These are phyloP conservation scores for Globisporangium mamillatum DNA, from an alignment of 352 stramenopile genomes.

Conservation along the genomic window DNA sequence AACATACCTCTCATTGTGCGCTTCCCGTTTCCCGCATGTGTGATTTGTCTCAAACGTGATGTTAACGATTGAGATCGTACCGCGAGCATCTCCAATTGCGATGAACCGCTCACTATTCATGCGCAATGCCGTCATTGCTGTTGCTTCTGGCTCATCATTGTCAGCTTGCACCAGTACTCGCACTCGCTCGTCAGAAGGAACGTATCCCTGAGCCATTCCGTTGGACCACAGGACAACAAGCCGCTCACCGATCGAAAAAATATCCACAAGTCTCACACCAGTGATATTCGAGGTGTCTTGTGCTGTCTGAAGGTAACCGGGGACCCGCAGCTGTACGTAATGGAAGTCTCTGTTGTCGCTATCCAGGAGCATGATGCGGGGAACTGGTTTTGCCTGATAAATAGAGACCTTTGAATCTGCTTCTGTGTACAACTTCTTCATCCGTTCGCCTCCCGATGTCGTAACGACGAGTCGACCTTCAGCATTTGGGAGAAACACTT, in stretches of 20 bases:
- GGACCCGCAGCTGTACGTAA: slow-evolving; percentile 14
- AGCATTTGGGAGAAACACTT: slow-evolving; percentile 28
- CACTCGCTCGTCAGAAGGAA: slow-evolving; percentile 28
- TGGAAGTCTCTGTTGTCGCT: slow-evolving; percentile 18
- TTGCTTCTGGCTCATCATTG: slow-evolving; percentile 8
- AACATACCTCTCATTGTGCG: slow-evolving; percentile 11
- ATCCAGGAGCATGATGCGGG: slow-evolving; percentile 29
- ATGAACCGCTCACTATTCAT: slow-evolving; percentile 3
- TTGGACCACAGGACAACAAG: slow-evolving; percentile 34
- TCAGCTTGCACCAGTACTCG: slow-evolving; percentile 23
- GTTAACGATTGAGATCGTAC: slow-evolving; percentile 9
- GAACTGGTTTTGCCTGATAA: slow-evolving; percentile 27
- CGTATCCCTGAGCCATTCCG: slow-evolving; percentile 28
- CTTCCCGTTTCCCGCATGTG: slow-evolving; percentile 7
- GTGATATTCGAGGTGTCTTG: neutral
- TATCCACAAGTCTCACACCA: slow-evolving; percentile 11
- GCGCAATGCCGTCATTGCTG: slow-evolving; percentile 3
- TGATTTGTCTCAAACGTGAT: slow-evolving; percentile 7
- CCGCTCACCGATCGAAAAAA: neutral
- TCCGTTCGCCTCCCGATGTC: slow-evolving; percentile 19
- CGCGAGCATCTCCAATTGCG: slow-evolving; percentile 12
- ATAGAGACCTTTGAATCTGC: slow-evolving; percentile 21
- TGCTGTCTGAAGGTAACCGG: slow-evolving; percentile 1
- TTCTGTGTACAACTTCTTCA: slow-evolving; percentile 19
- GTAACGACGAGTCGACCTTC: slow-evolving; percentile 23